Base-by-base conservation (phyloP, 2,329 filamentous ascomycete species). In the Fusarium circinatum region DNA sequence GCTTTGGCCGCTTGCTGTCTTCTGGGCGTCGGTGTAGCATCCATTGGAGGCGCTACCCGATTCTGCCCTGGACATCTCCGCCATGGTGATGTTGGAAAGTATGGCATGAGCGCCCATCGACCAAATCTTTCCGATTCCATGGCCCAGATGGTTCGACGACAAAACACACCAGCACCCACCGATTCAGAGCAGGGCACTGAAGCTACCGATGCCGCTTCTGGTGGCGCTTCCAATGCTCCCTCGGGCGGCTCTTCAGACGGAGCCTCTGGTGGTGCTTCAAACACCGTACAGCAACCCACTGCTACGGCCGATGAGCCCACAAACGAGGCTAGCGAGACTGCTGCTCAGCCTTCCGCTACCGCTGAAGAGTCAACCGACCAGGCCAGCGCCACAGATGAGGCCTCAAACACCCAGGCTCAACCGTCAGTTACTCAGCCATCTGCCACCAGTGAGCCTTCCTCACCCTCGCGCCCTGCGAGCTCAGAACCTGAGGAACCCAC, bases 91-190 rank as follows among this genome's bases (percentile, higher is more conserved):
- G 28, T 67, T 32, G 68, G 69, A 49, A 77, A 78, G 63, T 71
- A 77, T 52, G 73, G 67, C 55, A 68, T 78, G 63, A 75, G 52
- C 49, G 60, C 71, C 39, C 73, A 77, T 67, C 72, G 58, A 56
- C 72, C 74, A 65, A 76, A 78, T 62, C 55, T 77, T 48, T 78
- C 76, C 44, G 71, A 77, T 24, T 64, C 89, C 65, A 84, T 94
- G 71, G 86, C 92, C 62, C 88, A 90, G 65, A 83, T 94, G 64
- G 92, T 89, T 42, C 90, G 89, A 81, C 88, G 92, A 71, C 88
- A 83, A 71, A 79, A 91, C 71, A 80, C 83, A 61, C 76, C 76
- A 39, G 64, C 30, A 11, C 55, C 76, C n/a, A 56, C 65, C 54
- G 58, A 68, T 41, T 68, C 70, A 48, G 54, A 63, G 15, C 58